These are phyloP conservation scores for Rhododendron mucronatum DNA, from an alignment of 148 eudicot genomes.

Conservation along the genomic window DNA sequence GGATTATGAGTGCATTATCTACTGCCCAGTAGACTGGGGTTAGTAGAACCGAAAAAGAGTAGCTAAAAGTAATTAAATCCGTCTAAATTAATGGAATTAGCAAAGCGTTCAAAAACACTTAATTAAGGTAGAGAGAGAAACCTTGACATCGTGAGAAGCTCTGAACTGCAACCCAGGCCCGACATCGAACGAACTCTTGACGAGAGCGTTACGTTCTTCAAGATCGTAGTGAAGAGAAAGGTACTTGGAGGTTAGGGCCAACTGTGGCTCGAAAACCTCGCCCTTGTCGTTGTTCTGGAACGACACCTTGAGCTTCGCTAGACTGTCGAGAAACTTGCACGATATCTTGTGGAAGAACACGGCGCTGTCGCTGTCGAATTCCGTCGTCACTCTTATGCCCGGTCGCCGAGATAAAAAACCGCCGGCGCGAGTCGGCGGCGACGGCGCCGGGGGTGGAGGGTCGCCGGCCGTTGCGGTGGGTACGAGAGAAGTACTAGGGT, in stretches of 20 bases:
- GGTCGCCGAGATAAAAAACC: conserved; percentile 45
- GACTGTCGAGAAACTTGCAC: conserved; percentile 58
- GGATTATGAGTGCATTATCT: too few relatives aligned
- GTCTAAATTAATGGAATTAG: not conserved
- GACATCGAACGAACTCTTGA: conserved; percentile 46
- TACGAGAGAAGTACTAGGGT: not conserved
- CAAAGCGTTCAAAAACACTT: not conserved
- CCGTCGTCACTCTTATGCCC: conserved; percentile 56
- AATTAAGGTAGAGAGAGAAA: conserved; percentile 14
- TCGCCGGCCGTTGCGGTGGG: conserved; percentile 21
- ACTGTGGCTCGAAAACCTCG: conserved; percentile 55
- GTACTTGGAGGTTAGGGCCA: conserved; percentile 50
- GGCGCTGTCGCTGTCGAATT: conserved; percentile 74
- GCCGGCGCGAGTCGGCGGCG: conserved; percentile 14
- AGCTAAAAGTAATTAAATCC: not conserved
- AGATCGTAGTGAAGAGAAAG: conserved; percentile 63
- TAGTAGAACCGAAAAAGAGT: too few relatives aligned
- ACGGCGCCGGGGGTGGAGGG: conserved; percentile 14
- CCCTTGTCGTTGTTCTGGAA: conserved; percentile 61
- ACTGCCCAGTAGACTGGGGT: not conserved
- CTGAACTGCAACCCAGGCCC: conserved; percentile 50
- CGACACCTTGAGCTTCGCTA: conserved; percentile 68
- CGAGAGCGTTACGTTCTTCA: conserved; percentile 58
- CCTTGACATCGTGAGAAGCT: conserved; percentile 66
- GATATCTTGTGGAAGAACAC: conserved; percentile 66